These are phyloP conservation scores for Byssochlamys sp. DNA, from an alignment of 2,329 filamentous ascomycete species.

Conservation along the genomic window DNA sequence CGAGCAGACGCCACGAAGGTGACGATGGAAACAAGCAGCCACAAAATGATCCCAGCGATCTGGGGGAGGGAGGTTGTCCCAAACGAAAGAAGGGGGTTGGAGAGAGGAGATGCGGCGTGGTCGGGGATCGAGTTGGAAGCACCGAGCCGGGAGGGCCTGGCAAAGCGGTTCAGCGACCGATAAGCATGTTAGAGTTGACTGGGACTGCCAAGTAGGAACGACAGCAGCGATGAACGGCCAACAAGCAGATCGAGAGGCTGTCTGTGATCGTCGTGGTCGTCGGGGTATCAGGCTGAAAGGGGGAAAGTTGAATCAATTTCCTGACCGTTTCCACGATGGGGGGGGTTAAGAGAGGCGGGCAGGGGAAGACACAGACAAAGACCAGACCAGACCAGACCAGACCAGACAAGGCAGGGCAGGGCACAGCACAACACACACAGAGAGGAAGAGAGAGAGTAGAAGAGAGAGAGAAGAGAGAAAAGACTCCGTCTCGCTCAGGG, in stretches of 20 bases:
- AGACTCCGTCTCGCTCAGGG: not conserved
- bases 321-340: too few species aligned
- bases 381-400: too few species aligned
- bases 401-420: too few species aligned
- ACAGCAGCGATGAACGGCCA: not conserved
- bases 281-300: too few species aligned
- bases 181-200: slow-evolving; percentile 15
- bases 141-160: slow-evolving; percentile 16
- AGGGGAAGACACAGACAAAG: too few species aligned
- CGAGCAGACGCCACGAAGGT: not conserved
- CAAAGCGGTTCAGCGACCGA: slow-evolving; percentile 16
- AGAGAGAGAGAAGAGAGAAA: too few species aligned
- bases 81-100: not conserved
- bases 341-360: too few species aligned
- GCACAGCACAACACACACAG: too few species aligned
- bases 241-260: not conserved
- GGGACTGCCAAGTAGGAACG: not conserved
- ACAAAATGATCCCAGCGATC: too few species aligned
- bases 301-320: too few species aligned
- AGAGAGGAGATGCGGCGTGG: slow-evolving; percentile 1
- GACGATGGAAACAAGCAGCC: not conserved
- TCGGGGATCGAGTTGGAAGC: slow-evolving; percentile 7
- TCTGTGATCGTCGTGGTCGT: not conserved
- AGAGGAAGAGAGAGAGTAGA: not conserved
- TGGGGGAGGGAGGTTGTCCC: not conserved